Evolutionary conservation across 108 stramenopile species (phyloP), one percentile per base, ranked within the genome.

Genomic region (Fistulifera pelliculosa): DNA sequence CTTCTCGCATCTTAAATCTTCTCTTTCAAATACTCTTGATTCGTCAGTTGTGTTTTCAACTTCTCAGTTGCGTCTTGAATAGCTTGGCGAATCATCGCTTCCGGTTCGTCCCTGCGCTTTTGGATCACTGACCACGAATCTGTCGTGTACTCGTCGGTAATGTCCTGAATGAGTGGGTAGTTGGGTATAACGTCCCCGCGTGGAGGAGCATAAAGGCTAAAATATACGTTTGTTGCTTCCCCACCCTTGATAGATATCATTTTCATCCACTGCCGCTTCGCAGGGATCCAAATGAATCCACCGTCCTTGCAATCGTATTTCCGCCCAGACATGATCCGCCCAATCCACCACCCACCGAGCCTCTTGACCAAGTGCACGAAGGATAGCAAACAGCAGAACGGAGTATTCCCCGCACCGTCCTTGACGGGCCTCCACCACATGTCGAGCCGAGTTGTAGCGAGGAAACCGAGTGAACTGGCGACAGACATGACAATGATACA

Each of bases 231-330:
- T 82, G 81, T 55, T 75, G 67, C 59, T 82, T 5, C 81, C 77
- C 81, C 81, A 82, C 6, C 62, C 70, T 50, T 78, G 52, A 38
- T 82, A 82, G 42, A 82, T 50, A 15, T 70, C 61, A 40, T 77
- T 74, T 26, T 78, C 55, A 60, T 82, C 81, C 8, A 82, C 61
- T 14, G 77, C 68, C 6, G 81, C 81, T 60, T 82, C 77, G 56
- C 81, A 82, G 38, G 81, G 81, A 68, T 82, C 81, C 17, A 74
- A 41, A 58, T 82, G 81, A n/a, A 82, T 59, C 81, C 81, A 82
- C 58, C 58, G 47, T 12, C 41, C 24, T 49, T 40, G 0, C 58
- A 17, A 73, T 42, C 53, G 39, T 14, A 70, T 53, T 52, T 82
- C 81, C 7, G 68, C 76, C 81, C 81, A 82, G 15, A 82, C 77